Base-by-base conservation (phyloP, 2,329 filamentous ascomycete genomes). In the Trichoderma cornu-damae region DNA sequence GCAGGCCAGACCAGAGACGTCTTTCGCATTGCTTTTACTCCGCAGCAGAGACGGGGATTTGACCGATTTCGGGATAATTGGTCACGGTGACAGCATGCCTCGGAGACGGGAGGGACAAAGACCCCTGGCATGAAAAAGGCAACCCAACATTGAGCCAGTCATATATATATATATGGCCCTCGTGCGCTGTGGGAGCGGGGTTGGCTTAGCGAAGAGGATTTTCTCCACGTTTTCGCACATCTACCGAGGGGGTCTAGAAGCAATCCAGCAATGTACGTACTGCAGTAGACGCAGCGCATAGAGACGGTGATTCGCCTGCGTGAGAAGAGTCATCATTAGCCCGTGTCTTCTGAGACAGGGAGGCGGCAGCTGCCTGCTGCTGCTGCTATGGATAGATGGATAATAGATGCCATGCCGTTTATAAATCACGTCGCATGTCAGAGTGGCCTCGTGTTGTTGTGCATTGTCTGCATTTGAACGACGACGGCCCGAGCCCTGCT, bases 191-290 rank as follows among this genome's bases (percentile, higher is more conserved):
- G 22, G 32, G 42, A 54, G 51, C 52, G 52, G 52, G 52, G 40
- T 14, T 26, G 35, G 52, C 30, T 43, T 35, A 18, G 30, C 24
- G 40, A 35, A 28, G 32, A 55, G 30, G 51, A 46, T 16, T 14
- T 47, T 47, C 52, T 55, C 52, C 52, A 47, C 52, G 52, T 38
- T 55, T 55, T 47, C 28, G 32, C 42, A 35, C 38, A 37, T 47
- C 52, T 55, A 16, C 42, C 51, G 40, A 54, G 20, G 40, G 20
- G 40, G 51, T 30, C 40, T 54, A 40, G 51, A 54, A 44, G 40
- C 28, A 52, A 14, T 34, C 49, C 49, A 24, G 28, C 8, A 38
- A 43, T 24, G 30, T 43, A n/a, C n/a, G n/a, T n/a, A n/a, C n/a
- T 22, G 16, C 46, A n/a, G n/a, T n/a, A n/a, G n/a, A n/a, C 47